These are phyloP conservation scores for Neoboletus brunneissimus DNA, from an alignment of 768 basidiomycete genomes.

Conservation along the genomic window DNA sequence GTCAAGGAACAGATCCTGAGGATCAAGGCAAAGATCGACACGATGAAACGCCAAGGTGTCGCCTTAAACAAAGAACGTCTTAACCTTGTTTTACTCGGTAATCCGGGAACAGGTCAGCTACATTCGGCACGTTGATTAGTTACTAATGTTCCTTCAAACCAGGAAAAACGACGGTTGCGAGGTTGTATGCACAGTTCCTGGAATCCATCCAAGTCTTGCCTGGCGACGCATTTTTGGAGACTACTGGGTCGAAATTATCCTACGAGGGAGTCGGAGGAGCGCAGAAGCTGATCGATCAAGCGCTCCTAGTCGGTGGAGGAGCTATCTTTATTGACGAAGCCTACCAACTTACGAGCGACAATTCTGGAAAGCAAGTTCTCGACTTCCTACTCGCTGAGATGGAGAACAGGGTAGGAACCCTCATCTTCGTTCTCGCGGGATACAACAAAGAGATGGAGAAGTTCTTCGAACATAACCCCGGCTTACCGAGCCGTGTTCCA, in stretches of 20 bases:
- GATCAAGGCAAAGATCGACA: constrained; percentile 54
- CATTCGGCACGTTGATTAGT: constrained; percentile 28
- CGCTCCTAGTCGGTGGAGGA: constrained; percentile 56
- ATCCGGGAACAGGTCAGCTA: constrained; percentile 73
- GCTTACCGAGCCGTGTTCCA: constrained; percentile 65
- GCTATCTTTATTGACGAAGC: constrained; percentile 71
- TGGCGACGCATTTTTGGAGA: constrained; percentile 55
- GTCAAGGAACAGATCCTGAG: constrained; percentile 57
- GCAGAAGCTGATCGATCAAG: constrained; percentile 37
- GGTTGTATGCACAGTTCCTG: constrained; percentile 61
- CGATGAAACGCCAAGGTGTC: constrained; percentile 46
- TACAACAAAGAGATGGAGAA: constrained; percentile 73
- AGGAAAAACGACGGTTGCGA: constrained; percentile 35
- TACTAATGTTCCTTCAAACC: background rate
- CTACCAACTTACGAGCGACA: constrained; percentile 55
- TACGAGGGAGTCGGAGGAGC: constrained; percentile 48
- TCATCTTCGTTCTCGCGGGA: constrained; percentile 71
- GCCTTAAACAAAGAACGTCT: constrained; percentile 54
- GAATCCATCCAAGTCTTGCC: constrained; percentile 53
- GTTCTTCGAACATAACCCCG: constrained; percentile 76
- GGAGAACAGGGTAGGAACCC: constrained; percentile 62
- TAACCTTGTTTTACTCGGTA: constrained; percentile 61
- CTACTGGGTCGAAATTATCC: constrained; percentile 58
- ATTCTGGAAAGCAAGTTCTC: constrained; percentile 54
- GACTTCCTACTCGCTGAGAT: constrained; percentile 73